Evolutionary conservation across 2,329 filamentous ascomycete species (phyloP), one percentile per base, ranked within the genome.

Genomic region (Byssothecium circinans): DNA sequence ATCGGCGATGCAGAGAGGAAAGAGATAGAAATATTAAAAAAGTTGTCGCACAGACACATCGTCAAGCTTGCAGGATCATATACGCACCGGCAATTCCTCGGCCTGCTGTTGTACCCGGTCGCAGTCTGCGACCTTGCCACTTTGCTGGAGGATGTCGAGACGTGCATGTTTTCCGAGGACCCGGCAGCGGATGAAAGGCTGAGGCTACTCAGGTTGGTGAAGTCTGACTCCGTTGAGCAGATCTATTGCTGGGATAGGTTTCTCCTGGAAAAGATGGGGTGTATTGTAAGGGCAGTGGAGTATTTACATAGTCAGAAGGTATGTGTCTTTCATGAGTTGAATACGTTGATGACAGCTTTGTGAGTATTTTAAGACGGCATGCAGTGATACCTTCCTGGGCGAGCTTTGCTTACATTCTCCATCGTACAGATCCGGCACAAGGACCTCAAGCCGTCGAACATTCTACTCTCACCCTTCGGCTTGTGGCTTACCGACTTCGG

Each of bases 401-500:
- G 10, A 25, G 23, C 10, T 25, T 25, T 25, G 23, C 23, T 25
- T 25, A 25, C 23, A 6, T 25, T 25, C 23, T 25, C 23, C 5
- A 25, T 10, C 23, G 5, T 25, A 5, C 18, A 39, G 2, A 56
- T 62, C 11, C 52, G 57, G 1, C 61, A 63, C 41, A 63, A 64
- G 39, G 58, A 64, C 32, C 47, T 64, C 8, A 62, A 56, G 23
- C 58, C 51, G 3, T 57, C 59, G 3, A 57, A 58, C 29, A 57
- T 58, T 34, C 35, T 60, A 3, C 47, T 64, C 6, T 53, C 50
- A 3, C 37, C 44, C 1, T 19, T 50, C 4, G 38, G 49, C 2
- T 12, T 62, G 12, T 58, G 56, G 50, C 29, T 64, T 11, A 59
- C 61, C 2, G 60, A 62, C 33, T 62, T 64, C 35, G 61, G 58